These are phyloP conservation scores for Dactylellina drechsleri DNA, from an alignment of 2,329 filamentous ascomycete genomes.

Conservation along the genomic window DNA sequence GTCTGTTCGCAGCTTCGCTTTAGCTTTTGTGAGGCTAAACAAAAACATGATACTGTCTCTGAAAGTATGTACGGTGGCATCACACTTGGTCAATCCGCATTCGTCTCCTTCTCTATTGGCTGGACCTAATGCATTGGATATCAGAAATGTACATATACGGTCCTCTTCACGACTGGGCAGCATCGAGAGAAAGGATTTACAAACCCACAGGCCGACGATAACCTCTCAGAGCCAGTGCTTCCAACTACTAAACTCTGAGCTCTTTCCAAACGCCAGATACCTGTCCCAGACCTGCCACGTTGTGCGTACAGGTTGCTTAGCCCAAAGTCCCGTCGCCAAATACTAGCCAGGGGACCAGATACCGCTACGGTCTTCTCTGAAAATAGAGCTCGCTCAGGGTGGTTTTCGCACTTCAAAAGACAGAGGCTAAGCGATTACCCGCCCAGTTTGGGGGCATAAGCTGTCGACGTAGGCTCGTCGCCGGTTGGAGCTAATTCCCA, in stretches of 20 bases:
- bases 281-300: background rate
- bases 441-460: slow-evolving; percentile 15
- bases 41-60: too few species aligned
- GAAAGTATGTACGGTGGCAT: too few species aligned
- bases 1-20: too few species aligned
- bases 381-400: too few species aligned
- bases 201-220: slow-evolving; percentile 1
- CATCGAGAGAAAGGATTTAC: background rate
- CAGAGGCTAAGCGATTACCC: background rate
- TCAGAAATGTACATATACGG: background rate
- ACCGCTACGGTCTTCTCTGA: too few species aligned
- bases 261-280: background rate
- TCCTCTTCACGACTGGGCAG: background rate
- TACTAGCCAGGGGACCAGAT: too few species aligned
- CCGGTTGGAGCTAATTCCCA: slow-evolving; percentile 9
- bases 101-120: too few species aligned
- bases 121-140: background rate
- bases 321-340: background rate
- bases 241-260: background rate
- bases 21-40: too few species aligned
- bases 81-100: too few species aligned
- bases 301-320: slow-evolving; percentile 1
- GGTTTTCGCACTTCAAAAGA: too few species aligned
- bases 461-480: slow-evolving; percentile 21
- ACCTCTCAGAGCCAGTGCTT: slow-evolving; percentile 1